Percentiles rank a stretch among this genome's conserved stretches.
Evolutionary conservation across 2,329 filamentous ascomycete genomes (phyloP).

Genomic region (Didymella arachidicola): DNA sequence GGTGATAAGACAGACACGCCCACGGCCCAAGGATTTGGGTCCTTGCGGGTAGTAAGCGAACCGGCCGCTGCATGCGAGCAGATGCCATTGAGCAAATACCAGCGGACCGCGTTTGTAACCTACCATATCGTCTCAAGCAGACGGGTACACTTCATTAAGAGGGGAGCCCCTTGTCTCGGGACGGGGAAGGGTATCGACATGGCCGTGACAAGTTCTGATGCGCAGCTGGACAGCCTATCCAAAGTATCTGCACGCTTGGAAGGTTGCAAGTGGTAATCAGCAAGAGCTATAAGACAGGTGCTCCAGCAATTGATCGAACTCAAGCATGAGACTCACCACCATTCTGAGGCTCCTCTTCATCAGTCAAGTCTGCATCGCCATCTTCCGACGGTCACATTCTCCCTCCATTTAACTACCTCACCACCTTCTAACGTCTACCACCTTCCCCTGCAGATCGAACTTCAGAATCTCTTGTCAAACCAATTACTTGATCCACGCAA

Average conservation of each 20-base stretch:
- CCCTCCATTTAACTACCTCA: neutral
- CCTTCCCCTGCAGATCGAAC: neutral
- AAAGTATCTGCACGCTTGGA: neutral
- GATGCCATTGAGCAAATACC: neutral
- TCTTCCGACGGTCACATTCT: neutral
- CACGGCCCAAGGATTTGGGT: neutral
- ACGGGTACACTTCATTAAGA: conserved; percentile 5
- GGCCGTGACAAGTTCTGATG: conserved; percentile 9
- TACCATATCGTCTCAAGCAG: conserved; percentile 10
- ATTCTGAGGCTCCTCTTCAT: neutral
- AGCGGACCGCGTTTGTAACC: conserved; percentile 20
- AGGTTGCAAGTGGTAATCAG: neutral
- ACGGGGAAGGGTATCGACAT: conserved; percentile 25
- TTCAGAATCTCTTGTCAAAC: neutral
- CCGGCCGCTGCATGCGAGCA: neutral
- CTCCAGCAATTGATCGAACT: neutral
- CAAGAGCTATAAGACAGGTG: neutral
- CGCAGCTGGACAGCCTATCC: conserved; percentile 18
- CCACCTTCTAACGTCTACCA: neutral
- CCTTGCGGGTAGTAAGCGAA: neutral
- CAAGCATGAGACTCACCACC: neutral
- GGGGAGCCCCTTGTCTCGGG: conserved; percentile 13
- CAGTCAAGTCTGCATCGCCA: neutral
- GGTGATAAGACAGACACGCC: neutral
- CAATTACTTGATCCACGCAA: neutral